These are phyloP conservation scores for Fusarium clavum DNA, from an alignment of 2,329 filamentous ascomycete species.

Conservation along the genomic window DNA sequence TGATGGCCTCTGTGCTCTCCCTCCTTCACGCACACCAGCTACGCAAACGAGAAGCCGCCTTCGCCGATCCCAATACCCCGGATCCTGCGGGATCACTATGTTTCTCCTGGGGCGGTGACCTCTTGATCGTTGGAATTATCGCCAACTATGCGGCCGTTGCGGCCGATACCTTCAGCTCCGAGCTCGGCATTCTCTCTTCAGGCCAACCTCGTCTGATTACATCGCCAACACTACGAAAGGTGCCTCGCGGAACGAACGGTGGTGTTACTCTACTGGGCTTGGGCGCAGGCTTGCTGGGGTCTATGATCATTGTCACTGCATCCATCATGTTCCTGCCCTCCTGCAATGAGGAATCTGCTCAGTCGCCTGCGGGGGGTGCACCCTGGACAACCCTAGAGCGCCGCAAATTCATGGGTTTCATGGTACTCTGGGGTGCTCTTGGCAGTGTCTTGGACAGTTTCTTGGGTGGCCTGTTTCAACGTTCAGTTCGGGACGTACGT, in stretches of 20 bases:
- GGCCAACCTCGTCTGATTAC: slow-evolving; percentile 86
- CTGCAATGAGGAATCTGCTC: slow-evolving; percentile 62
- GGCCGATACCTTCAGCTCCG: slow-evolving; percentile 94
- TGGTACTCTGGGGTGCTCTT: slow-evolving; percentile 79
- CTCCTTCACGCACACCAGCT: slow-evolving; percentile 72
- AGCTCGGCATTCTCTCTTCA: slow-evolving; percentile 89
- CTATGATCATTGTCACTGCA: slow-evolving; percentile 74
- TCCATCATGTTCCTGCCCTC: slow-evolving; percentile 77
- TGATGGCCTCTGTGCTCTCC: slow-evolving; percentile 75
- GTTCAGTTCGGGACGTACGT: slow-evolving; percentile 84
- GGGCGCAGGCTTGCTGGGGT: slow-evolving; percentile 77
- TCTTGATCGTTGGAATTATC: slow-evolving; percentile 73
- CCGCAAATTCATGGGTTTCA: slow-evolving; percentile 61
- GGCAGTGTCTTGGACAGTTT: slow-evolving; percentile 90
- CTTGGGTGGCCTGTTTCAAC: slow-evolving; percentile 85
- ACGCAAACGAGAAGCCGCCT: slow-evolving; percentile 57
- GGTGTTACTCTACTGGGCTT: slow-evolving; percentile 85
- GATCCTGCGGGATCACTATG: slow-evolving; percentile 60
- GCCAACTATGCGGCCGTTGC: slow-evolving; percentile 91
- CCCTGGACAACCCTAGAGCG: slow-evolving; percentile 63
- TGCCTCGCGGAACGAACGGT: slow-evolving; percentile 93
- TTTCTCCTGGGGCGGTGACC: slow-evolving; percentile 70
- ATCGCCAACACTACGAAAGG: slow-evolving; percentile 77
- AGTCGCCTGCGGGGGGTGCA: slow-evolving; percentile 56
- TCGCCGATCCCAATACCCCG: slow-evolving; percentile 49